These are phyloP conservation scores for Curvularia sp. DNA, from an alignment of 2,329 filamentous ascomycete species.

Conservation along the genomic window DNA sequence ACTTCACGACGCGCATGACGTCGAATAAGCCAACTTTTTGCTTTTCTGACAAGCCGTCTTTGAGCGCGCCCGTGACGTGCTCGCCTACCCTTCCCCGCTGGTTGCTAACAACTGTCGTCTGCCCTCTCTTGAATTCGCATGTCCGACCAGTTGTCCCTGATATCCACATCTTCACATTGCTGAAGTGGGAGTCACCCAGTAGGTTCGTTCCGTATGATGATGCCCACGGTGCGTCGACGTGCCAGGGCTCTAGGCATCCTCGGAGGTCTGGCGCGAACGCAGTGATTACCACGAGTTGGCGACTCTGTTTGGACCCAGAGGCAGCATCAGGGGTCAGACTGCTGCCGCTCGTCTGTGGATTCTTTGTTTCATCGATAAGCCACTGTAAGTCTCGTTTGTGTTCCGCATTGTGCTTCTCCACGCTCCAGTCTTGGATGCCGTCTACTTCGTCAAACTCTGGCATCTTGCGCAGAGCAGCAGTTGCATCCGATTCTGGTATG, in stretches of 20 bases:
- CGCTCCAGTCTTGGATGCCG: constrained; percentile 60
- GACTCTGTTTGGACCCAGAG: constrained; percentile 5
- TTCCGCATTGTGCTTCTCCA: constrained; percentile 58
- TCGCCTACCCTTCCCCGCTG: constrained; percentile 54
- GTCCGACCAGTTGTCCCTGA: constrained; percentile 58
- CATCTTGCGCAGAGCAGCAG: constrained; percentile 55
- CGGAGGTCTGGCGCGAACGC: constrained; percentile 65
- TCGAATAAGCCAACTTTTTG: constrained; percentile 39
- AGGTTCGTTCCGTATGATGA: constrained; percentile 64
- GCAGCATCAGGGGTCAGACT: constrained; percentile 11
- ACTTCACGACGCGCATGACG: constrained; percentile 34
- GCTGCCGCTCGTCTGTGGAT: constrained; percentile 18
- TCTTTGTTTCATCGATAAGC: constrained; percentile 54
- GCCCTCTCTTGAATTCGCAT: constrained; percentile 50
- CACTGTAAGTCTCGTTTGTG: constrained; percentile 61
- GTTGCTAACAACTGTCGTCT: constrained; percentile 53
- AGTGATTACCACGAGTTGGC: constrained; percentile 60
- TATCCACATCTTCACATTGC: constrained; percentile 51
- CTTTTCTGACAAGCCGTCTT: constrained; percentile 38
- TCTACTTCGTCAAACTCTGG: constrained; percentile 60
- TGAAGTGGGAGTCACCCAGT: constrained; percentile 31
- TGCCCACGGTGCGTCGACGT: constrained; percentile 57
- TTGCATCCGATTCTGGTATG: constrained; percentile 52
- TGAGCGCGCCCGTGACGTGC: constrained; percentile 34
- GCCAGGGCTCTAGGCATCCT: constrained; percentile 59